Percentiles rank a stretch among this genome's conserved stretches.
phyloP scores from a whole-genome alignment of 768 basidiomycete species.

The Suillus americanus region DNA sequence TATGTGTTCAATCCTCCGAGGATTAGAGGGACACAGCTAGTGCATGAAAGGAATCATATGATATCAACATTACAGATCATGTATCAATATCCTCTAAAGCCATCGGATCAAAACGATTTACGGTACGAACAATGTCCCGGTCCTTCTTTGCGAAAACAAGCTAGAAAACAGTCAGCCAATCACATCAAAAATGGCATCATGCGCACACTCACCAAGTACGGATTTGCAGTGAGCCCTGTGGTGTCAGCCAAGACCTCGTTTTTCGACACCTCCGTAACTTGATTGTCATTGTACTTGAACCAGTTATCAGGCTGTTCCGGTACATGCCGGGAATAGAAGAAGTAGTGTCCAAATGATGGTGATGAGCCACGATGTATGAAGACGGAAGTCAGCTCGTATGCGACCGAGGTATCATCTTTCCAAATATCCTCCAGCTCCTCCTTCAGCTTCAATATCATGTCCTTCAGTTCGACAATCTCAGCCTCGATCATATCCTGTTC shows the following conservation, averaged over 20 bases:
- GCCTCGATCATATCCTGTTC: conserved; percentile 53
- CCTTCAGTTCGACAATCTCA: conserved; percentile 59
- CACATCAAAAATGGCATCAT: conserved; percentile 1
- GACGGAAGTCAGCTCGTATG: conserved; percentile 91
- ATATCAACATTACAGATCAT: conserved; percentile 27
- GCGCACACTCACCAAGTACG: conserved; percentile 68
- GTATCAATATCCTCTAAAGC: conserved; percentile 27
- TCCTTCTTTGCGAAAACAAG: conserved; percentile 84
- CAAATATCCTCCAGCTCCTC: conserved; percentile 72
- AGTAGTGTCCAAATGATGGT: conserved; percentile 91
- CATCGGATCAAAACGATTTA: conserved; percentile 55
- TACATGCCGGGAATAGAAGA: conserved; percentile 89
- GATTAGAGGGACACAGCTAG: neutral
- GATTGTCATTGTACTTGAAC: conserved; percentile 97
- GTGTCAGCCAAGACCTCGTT: conserved; percentile 88
- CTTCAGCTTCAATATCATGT: conserved; percentile 54
- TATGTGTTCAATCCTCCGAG: neutral
- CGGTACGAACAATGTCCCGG: conserved; percentile 76
- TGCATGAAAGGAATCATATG: conserved; percentile 12
- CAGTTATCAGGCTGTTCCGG: conserved; percentile 80
- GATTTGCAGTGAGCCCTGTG: conserved; percentile 88
- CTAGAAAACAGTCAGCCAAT: conserved; percentile 35
- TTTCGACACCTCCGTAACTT: conserved; percentile 72
- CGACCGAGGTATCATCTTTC: conserved; percentile 61
- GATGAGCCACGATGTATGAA: conserved; percentile 92